Base-by-base conservation (phyloP, 345 rosid genomes). In the Rhizophora mangle region DNA sequence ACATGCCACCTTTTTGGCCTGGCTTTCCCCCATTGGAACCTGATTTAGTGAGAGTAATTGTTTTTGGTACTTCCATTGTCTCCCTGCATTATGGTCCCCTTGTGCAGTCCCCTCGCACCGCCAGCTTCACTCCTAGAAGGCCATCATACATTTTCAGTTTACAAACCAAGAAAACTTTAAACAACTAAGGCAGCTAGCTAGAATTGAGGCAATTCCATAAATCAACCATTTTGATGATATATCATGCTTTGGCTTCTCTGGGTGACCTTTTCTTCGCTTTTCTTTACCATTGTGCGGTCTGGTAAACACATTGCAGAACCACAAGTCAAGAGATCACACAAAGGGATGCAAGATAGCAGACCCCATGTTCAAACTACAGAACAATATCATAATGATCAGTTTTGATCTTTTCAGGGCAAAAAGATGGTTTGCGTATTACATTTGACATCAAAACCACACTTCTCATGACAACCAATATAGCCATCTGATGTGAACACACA, bases 251-350 rank as follows among this genome's bases (percentile, higher is more conserved):
- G 49, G 27, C 71, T 54, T 59, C 59, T 59, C 60, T 75, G 16
- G 60, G 31, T 29, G 52, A 72, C 37, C 67, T 73, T 49, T 68
- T 47, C 67, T 76, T 62, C 6, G 57, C 63, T 63, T 77, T 68
- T 8, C 69, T 51, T 77, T 79, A 37, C 53, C 67, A 73, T 74
- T 74, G 47, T 55, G 77, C 58, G 62, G 60, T 67, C 90, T 88
- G 83, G 60, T 65, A 39, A 56, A 74, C 24, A 70, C 27, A 65
- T 51, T 36, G 57, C 51, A 64, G 26, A 56, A 73, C 62, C 68
- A 27, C 30, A 62, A 69, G 49, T 58, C 49, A 22, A n/a, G 47
- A 70, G 74, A 43, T 63, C 37, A 32, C 46, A 32, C 47, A 26
- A 43, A 58, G 58, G 58, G 26, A n/a, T 53, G 57, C 5, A 4